Conservation (phyloP, 1,139 yeast species). For the Pichia sp. region DNA sequence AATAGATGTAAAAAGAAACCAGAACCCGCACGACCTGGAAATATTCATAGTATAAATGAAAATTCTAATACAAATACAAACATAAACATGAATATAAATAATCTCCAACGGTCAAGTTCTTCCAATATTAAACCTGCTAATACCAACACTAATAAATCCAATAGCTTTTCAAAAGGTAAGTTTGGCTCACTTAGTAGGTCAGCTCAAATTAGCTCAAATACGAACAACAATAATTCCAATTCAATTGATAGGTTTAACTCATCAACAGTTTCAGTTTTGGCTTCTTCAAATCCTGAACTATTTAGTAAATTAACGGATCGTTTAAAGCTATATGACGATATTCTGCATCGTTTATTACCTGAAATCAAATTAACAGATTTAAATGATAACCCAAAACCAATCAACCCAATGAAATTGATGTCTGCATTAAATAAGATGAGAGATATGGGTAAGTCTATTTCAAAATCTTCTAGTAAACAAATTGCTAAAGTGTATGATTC, state of each 20-base stretch:
- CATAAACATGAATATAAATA: too few species aligned
- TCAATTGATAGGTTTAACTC: conserved; percentile 9
- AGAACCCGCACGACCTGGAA: too few species aligned
- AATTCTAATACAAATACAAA: too few species aligned
- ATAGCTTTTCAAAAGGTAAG: conserved; percentile 18
- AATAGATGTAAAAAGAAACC: conserved; percentile 23
- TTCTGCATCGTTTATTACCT: conserved; percentile 27
- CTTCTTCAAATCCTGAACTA: conserved; percentile 22
- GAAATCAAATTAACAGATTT: conserved; percentile 28
- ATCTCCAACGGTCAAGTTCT: too few species aligned
- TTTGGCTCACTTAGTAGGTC: too few species aligned
- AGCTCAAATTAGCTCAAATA: neutral
- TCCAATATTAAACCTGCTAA: too few species aligned
- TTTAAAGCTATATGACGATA: conserved; percentile 28
- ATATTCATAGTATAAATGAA: neutral
- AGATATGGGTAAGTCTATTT: conserved; percentile 18
- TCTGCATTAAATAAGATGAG: conserved; percentile 26
- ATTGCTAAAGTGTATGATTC: conserved; percentile 25
- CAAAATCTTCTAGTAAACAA: conserved; percentile 16
- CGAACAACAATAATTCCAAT: neutral
- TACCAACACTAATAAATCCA: too few species aligned
- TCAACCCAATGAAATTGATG: conserved; percentile 28
- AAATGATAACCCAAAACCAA: conserved; percentile 28
- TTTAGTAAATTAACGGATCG: conserved; percentile 27
- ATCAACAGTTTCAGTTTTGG: conserved; percentile 15